These are phyloP conservation scores for Aphanomyces euteiches DNA, from an alignment of 352 stramenopile genomes.

Conservation along the genomic window DNA sequence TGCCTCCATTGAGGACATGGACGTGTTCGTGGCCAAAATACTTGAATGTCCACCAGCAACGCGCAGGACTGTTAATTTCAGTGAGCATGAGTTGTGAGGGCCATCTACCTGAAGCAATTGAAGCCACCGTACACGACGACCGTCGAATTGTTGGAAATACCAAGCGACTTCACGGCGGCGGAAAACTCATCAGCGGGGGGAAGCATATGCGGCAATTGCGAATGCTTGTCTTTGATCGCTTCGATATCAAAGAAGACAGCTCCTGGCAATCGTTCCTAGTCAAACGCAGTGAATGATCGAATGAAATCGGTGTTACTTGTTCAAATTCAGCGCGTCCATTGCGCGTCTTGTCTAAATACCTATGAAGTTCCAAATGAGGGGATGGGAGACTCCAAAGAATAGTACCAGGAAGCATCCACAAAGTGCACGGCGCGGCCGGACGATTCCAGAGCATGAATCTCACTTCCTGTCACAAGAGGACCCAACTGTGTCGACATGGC, in stretches of 20 bases:
- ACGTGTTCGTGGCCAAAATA: constrained; percentile 85
- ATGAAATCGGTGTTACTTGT: constrained; percentile 8
- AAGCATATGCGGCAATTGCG: constrained; percentile 83
- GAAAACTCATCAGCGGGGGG: constrained; percentile 62
- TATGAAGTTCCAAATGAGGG: background rate
- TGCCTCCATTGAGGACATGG: constrained; percentile 81
- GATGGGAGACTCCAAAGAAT: background rate
- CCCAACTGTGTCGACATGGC: constrained; percentile 19
- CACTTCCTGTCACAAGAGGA: constrained; percentile 13
- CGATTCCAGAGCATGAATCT: constrained; percentile 23
- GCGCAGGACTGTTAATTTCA: constrained; percentile 45
- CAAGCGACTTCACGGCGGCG: constrained; percentile 55
- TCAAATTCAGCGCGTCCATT: constrained; percentile 58
- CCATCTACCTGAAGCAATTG: constrained; percentile 70
- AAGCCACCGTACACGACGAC: constrained; percentile 79
- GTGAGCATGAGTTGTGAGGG: background rate
- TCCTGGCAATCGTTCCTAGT: constrained; percentile 57
- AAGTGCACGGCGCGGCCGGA: constrained; percentile 47
- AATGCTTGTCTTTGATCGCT: constrained; percentile 63
- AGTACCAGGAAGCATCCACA: constrained; percentile 67
- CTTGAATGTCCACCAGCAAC: constrained; percentile 89
- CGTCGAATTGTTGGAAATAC: constrained; percentile 63
- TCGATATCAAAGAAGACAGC: constrained; percentile 93
- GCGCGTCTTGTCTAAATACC: constrained; percentile 71
- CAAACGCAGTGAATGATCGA: background rate